Percentiles rank a stretch among this genome's conserved stretches.
Evolutionary conservation across 2,329 filamentous ascomycete species (phyloP).

Genomic region (Chaetomiaceae sp.): DNA sequence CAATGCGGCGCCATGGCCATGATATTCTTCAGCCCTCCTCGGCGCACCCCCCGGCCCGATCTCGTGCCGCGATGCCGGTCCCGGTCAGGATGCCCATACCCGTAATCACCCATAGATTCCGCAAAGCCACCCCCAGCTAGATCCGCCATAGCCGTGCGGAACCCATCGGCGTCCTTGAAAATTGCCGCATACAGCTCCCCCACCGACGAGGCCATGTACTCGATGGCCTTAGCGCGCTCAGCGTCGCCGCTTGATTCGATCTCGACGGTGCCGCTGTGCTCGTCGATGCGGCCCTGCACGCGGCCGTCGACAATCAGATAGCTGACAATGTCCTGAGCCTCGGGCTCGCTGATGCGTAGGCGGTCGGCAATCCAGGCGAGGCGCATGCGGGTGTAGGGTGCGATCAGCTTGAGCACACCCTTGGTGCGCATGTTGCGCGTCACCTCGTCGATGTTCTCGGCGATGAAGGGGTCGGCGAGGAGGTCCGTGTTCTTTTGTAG

Average conservation of each 20-base stretch:
- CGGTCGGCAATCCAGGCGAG: constrained; percentile 82
- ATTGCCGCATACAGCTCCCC: constrained; percentile 64
- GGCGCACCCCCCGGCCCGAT: constrained; percentile 1
- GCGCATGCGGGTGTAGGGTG: constrained; percentile 90
- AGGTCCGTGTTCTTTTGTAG: constrained; percentile 85
- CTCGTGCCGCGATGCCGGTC: background rate
- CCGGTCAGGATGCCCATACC: background rate
- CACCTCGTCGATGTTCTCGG: constrained; percentile 98
- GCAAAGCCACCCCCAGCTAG: constrained; percentile 30
- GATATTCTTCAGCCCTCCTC: constrained; percentile 4
- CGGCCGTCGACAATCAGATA: constrained; percentile 90
- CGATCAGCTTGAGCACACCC: constrained; percentile 86
- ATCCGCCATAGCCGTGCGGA: constrained; percentile 36
- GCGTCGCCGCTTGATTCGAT: constrained; percentile 71
- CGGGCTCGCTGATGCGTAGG: constrained; percentile 76
- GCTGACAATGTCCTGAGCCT: constrained; percentile 93
- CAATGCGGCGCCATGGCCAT: constrained; percentile 5
- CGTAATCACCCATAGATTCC: constrained; percentile 17
- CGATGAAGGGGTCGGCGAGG: constrained; percentile 88
- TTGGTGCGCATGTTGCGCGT: constrained; percentile 98
- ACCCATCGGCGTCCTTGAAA: constrained; percentile 74
- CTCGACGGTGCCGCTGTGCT: constrained; percentile 77
- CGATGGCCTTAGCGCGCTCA: constrained; percentile 68
- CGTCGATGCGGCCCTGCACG: constrained; percentile 83
- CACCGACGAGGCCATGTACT: constrained; percentile 68